Evolutionary conservation across 1,139 yeast genomes (phyloP).

Genomic region (Geotrichum aggregatum): DNA sequence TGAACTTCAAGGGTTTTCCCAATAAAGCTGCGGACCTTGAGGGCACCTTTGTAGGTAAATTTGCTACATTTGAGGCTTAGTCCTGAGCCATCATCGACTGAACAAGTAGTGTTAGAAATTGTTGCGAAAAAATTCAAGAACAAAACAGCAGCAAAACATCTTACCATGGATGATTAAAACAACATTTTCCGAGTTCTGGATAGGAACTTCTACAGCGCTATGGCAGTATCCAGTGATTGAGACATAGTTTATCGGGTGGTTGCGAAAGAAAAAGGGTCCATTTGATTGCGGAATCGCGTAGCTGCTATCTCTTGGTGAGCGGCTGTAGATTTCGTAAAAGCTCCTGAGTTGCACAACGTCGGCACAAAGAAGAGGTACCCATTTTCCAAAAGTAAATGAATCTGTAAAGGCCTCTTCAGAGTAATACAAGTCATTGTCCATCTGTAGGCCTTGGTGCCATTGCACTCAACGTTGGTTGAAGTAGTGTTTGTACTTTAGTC

Average conservation of each 20-base stretch:
- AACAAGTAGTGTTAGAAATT: too few species aligned
- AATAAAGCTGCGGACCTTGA: neutral
- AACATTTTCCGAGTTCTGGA: too few species aligned
- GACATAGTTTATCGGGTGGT: constrained; percentile 33
- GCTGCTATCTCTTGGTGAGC: constrained; percentile 11
- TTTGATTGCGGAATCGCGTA: constrained; percentile 7
- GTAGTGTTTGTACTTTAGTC: too few species aligned
- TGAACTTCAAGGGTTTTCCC: constrained; percentile 23
- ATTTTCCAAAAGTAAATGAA: constrained; percentile 26
- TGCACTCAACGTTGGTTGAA: too few species aligned
- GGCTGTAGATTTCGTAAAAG: constrained; percentile 21
- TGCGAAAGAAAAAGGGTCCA: constrained; percentile 29
- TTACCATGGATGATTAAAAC: constrained; percentile 5
- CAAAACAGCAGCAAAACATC: constrained; percentile 8
- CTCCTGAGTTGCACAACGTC: constrained; percentile 23
- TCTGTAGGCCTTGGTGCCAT: too few species aligned
- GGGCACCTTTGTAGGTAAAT: constrained; percentile 11
- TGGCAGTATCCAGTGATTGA: constrained; percentile 28
- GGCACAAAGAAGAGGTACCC: constrained; percentile 28
- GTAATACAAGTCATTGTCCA: constrained; percentile 19
- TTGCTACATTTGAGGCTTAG: constrained; percentile 15
- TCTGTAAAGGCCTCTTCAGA: constrained; percentile 21
- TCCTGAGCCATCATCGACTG: constrained; percentile 18
- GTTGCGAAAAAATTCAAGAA: too few species aligned
- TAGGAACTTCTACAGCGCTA: constrained; percentile 1